Percentiles rank a stretch among this genome's conserved stretches.
These are phyloP conservation scores for Moricandia arvensis DNA, from an alignment of 345 rosid species.

Conservation along the genomic window DNA sequence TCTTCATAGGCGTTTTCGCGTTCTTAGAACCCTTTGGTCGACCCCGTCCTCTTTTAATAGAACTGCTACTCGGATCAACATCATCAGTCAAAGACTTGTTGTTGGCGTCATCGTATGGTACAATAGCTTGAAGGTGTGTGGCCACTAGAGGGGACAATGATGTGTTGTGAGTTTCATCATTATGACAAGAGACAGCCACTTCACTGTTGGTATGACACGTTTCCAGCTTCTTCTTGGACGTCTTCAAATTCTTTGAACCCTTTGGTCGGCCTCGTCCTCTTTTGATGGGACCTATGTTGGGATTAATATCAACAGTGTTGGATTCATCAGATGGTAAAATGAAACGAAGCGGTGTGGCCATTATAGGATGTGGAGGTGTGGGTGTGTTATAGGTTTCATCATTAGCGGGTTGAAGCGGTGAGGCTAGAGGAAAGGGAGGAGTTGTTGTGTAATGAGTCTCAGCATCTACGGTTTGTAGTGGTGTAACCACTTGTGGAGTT, in stretches of 20 bases:
- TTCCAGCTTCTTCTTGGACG: neutral
- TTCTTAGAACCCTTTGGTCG: constrained; percentile 10
- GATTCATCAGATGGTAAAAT: neutral
- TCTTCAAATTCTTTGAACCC: neutral
- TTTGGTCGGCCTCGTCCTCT: constrained; percentile 19
- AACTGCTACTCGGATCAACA: neutral
- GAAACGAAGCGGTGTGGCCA: neutral
- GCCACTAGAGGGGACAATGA: neutral
- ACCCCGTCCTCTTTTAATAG: constrained; percentile 8
- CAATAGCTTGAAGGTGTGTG: neutral
- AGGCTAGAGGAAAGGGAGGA: neutral
- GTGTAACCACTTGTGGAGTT: neutral
- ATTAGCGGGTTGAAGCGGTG: neutral
- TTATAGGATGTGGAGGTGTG: neutral
- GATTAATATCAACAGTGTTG: neutral
- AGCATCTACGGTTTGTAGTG: neutral
- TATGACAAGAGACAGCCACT: neutral
- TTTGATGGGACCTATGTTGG: neutral
- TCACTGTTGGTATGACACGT: neutral
- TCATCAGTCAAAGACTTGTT: neutral
- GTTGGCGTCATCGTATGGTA: neutral
- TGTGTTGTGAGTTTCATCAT: neutral
- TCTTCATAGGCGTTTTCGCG: neutral
- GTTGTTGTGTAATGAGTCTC: neutral
- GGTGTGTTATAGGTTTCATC: neutral